Percentiles rank a stretch among this genome's conserved stretches.
phyloP scores from a whole-genome alignment of 305 asterid species.

The Fraxinus sp. region DNA sequence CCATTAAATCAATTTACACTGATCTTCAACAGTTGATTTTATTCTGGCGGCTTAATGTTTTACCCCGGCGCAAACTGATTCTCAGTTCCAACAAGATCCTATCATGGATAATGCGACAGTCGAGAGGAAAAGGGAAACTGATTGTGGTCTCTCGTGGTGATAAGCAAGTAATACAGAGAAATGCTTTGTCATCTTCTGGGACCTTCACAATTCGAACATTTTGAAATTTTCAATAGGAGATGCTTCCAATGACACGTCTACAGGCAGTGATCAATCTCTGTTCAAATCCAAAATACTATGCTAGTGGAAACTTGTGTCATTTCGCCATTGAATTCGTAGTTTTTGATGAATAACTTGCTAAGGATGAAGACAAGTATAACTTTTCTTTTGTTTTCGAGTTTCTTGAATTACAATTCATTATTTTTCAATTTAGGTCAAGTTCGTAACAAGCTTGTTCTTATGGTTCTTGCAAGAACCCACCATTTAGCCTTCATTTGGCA shows the following conservation, averaged over 20 bases:
- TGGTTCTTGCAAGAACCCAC: not conserved
- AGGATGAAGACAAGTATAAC: not conserved
- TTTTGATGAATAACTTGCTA: not conserved
- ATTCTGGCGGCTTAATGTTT: not conserved
- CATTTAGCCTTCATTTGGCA: not conserved
- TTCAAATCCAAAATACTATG: not conserved
- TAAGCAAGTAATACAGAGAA: not conserved
- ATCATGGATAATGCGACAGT: not conserved
- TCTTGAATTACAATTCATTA: not conserved
- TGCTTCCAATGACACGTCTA: not conserved
- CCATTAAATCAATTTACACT: not conserved
- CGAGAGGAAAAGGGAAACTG: not conserved
- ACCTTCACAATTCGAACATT: not conserved
- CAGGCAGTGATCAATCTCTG: not conserved
- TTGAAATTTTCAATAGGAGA: not conserved
- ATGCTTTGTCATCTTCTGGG: not conserved
- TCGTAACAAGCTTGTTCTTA: not conserved
- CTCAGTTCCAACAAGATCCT: conserved; percentile 6
- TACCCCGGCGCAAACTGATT: not conserved
- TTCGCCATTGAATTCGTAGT: not conserved
- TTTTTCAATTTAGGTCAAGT: not conserved
- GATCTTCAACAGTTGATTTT: not conserved
- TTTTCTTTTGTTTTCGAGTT: not conserved
- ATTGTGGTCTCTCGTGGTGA: not conserved
- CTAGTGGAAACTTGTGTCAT: not conserved